Conservation (phyloP, 192 early-diverging fungal species). For the Linnemannia zychae region DNA sequence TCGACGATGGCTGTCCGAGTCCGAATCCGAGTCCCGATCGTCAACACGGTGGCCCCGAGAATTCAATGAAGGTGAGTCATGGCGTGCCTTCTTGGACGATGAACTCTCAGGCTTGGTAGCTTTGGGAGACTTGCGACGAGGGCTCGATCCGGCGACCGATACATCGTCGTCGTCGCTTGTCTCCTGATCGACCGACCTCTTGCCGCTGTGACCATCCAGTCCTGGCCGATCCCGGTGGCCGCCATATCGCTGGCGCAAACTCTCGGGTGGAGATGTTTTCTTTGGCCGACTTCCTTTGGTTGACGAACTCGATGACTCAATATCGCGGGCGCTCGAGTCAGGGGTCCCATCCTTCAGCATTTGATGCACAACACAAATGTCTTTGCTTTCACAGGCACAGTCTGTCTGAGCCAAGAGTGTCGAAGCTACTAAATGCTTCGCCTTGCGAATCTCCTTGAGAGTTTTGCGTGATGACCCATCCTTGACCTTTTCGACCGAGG, state of each 20-base stretch:
- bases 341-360: constrained; percentile 51
- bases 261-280: constrained; percentile 17
- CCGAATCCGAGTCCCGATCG: constrained; percentile 30
- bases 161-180: constrained; percentile 36
- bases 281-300: constrained; percentile 29
- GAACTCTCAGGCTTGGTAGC: constrained; percentile 16
- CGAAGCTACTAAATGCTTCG: constrained; percentile 44
- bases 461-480: constrained; percentile 20
- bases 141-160: constrained; percentile 27
- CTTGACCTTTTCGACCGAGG: constrained; percentile 40
- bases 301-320: constrained; percentile 16
- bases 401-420: constrained; percentile 58
- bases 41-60: not conserved
- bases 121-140: constrained; percentile 40
- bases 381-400: constrained; percentile 62
- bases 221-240: constrained; percentile 29
- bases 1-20: constrained; percentile 41
- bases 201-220: constrained; percentile 14
- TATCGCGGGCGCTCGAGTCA: constrained; percentile 29
- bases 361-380: constrained; percentile 59
- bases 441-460: constrained; percentile 44
- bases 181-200: constrained; percentile 35
- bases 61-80: constrained; percentile 8
- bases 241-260: constrained; percentile 39
- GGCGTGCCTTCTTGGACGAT: constrained; percentile 45